A percentile compares a stretch with the other conserved stretches of the same genome.
These are phyloP conservation scores for Pleurotus citrinopileatus DNA, from an alignment of 768 basidiomycete species.

Conservation along the genomic window DNA sequence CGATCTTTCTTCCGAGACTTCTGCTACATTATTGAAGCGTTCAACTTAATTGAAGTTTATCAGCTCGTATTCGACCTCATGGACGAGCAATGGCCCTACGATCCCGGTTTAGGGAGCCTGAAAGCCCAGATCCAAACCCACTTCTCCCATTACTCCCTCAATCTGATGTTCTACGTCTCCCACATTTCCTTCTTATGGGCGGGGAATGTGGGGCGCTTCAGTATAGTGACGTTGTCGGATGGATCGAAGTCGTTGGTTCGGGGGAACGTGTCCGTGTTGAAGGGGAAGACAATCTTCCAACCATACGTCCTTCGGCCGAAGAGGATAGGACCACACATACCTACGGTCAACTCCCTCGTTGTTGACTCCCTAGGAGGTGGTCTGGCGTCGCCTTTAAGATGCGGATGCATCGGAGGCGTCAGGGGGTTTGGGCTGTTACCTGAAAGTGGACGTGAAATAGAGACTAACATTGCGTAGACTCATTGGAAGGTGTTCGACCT, in stretches of 20 bases:
- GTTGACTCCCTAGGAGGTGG: too few species aligned
- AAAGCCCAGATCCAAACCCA: not conserved
- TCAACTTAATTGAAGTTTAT: not conserved
- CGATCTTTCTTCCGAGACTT: conserved; percentile 8
- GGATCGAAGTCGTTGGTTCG: not conserved
- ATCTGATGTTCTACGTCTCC: conserved; percentile 2
- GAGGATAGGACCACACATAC: not conserved
- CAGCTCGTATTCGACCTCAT: not conserved
- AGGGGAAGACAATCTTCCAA: conserved; percentile 1
- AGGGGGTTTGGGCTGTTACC: too few species aligned
- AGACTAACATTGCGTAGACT: too few species aligned
- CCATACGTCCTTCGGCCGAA: conserved; percentile 4
- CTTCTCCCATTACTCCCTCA: not conserved
- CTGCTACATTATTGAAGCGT: conserved; percentile 1
- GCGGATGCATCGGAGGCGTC: too few species aligned
- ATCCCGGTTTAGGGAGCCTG: not conserved
- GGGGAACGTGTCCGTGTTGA: not conserved
- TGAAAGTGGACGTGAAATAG: too few species aligned
- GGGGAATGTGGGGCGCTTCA: not conserved
- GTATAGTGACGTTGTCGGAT: not conserved
- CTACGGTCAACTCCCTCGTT: conserved; percentile 3
- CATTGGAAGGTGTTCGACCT: too few species aligned
- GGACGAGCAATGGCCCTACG: conserved; percentile 2
- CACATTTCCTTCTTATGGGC: not conserved
- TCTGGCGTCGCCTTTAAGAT: too few species aligned